Conservation (phyloP, 495 filamentous ascomycete genomes). For the Cladorrhinum samala region DNA sequence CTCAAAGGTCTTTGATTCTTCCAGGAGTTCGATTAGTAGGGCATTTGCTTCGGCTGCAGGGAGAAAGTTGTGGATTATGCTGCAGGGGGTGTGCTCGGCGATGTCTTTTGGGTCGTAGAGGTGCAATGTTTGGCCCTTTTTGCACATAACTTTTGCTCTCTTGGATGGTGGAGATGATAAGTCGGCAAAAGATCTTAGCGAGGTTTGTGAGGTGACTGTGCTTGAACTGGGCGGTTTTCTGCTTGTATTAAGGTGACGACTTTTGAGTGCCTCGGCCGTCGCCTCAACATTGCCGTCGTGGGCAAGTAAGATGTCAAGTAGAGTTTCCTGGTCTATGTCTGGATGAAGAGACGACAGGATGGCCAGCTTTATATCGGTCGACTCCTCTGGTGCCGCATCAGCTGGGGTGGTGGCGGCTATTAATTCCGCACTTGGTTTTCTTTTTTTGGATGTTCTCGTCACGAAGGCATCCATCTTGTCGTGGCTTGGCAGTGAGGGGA, state of each 20-base stretch:
- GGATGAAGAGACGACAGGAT: constrained; percentile 73
- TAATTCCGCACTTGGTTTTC: constrained; percentile 31
- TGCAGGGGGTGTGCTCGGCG: constrained; percentile 74
- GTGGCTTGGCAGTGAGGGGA: background rate
- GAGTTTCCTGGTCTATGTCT: constrained; percentile 49
- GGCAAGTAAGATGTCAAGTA: constrained; percentile 73
- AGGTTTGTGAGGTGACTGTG: constrained; percentile 50
- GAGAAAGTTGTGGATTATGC: constrained; percentile 87
- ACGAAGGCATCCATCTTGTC: constrained; percentile 42
- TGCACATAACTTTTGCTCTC: constrained; percentile 49
- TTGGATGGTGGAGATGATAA: constrained; percentile 28
- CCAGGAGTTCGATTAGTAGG: constrained; percentile 68
- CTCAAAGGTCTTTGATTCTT: constrained; percentile 68
- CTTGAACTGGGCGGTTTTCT: constrained; percentile 24
- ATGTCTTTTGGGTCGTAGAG: constrained; percentile 76
- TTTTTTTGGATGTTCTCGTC: constrained; percentile 29
- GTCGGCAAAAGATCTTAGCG: constrained; percentile 46
- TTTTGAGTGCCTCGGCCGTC: constrained; percentile 48
- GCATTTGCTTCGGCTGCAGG: constrained; percentile 60
- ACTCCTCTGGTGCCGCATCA: constrained; percentile 47
- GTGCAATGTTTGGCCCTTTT: constrained; percentile 75
- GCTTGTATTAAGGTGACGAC: constrained; percentile 19
- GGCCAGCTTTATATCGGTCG: constrained; percentile 85
- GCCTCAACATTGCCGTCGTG: constrained; percentile 69
- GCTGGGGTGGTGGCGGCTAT: background rate